Evolutionary conservation across 2,329 filamentous ascomycete genomes (phyloP), one percentile per base, ranked within the genome.

Genomic region (Colletotrichum caudatum): DNA sequence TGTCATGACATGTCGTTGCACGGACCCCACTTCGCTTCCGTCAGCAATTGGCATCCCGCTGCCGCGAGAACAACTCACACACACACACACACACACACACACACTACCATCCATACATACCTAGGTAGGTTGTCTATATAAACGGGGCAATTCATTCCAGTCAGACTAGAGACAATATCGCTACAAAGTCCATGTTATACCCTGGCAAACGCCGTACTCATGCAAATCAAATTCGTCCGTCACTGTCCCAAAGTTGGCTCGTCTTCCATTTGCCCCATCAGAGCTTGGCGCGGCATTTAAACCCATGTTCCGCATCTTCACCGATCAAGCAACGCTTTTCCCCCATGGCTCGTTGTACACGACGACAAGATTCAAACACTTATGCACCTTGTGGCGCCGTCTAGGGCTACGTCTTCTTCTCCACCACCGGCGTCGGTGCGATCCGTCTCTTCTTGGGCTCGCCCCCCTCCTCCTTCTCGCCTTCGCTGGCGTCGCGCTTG

Each of bases 401-500:
- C 41, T 60, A 72, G 37, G 69, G 69, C 56, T 64, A 69, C 33
- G 69, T 65, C 56, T 64, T 69, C 41, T 69, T 53, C 54, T 81
- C 79, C 23, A 93, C 84, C 1, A 86, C 84, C 1, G 86, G 84
- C 1, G 91, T 93, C 5, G 92, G 92, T 5, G 91, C 92, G 76
- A 94, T 90, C 60, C 92, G 86, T 76, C 92, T 87, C 81, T 90
- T 91, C 82, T 94, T 94, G 6, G 89, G 85, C 76, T 89, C 84
- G 20, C 85, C 84, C 23, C 80, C 81, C 9, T 88, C 85, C 20
- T 87, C 86, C 58, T 86, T 84, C 44, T 89, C 89, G 33, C 83
- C 84, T 70, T 89, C 88, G 33, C 84, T 86, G 16, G 85, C 85
- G 37, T 91, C 89, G 74, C 89, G 83, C 79, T 91, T 91, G 20